These are phyloP conservation scores for Solanum chmielewskii DNA, from an alignment of 257 asterid species.

Conservation along the genomic window DNA sequence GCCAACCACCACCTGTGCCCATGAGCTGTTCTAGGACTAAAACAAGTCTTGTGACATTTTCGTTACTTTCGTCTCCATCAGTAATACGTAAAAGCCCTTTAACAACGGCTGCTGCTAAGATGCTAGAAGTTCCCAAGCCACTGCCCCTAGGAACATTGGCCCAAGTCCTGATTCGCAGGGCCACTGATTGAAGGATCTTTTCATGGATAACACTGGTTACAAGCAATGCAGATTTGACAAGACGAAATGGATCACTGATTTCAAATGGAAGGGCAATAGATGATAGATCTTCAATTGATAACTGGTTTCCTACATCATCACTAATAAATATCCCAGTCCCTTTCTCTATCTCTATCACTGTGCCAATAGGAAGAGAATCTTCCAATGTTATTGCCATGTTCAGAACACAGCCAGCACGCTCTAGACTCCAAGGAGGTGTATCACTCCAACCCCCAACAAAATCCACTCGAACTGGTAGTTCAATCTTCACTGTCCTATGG, in stretches of 20 bases:
- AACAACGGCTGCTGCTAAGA: slow-evolving; percentile 90
- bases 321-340: slow-evolving; percentile 31
- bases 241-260: slow-evolving; percentile 68
- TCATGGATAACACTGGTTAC: slow-evolving; percentile 44
- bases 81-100: slow-evolving; percentile 79
- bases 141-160: slow-evolving; percentile 97
- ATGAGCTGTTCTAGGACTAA: slow-evolving; percentile 82
- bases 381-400: slow-evolving; percentile 84
- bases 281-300: slow-evolving; percentile 34
- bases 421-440: slow-evolving; percentile 98
- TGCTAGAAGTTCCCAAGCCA: slow-evolving; percentile 97
- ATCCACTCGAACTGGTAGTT: slow-evolving; percentile 92
- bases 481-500: slow-evolving; percentile 59
- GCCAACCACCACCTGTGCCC: slow-evolving; percentile 99
- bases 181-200: slow-evolving; percentile 29
- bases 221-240: slow-evolving; percentile 82
- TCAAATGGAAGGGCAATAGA: slow-evolving; percentile 69
- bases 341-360: slow-evolving; percentile 54
- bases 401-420: slow-evolving; percentile 87
- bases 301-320: slow-evolving; percentile 61
- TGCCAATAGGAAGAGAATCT: slow-evolving; percentile 75
- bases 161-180: slow-evolving; percentile 82
- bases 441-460: slow-evolving; percentile 99
- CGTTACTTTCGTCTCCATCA: slow-evolving; percentile 65
- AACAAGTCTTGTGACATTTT: slow-evolving; percentile 80